Evolutionary conservation across 2,329 filamentous ascomycete genomes (phyloP), one percentile per base, ranked within the genome.

Genomic region (Hypoxylon sp.): DNA sequence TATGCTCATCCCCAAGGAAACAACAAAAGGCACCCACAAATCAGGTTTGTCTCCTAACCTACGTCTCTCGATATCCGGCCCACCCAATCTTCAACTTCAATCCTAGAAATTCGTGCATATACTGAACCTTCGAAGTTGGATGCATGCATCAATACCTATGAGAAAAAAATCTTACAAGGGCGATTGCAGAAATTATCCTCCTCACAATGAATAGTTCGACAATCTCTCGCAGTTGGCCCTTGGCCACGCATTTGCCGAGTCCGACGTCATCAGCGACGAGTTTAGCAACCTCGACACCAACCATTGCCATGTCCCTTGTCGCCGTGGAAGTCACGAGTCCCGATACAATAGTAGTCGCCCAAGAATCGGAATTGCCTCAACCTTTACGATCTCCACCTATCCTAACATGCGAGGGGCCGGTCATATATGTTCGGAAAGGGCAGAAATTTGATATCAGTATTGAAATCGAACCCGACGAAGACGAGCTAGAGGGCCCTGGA

Each of bases 261-360:
- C 17, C 39, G 11, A n/a, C 19, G 24, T 42, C 53, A 33, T 29
- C 37, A 57, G 3, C 54, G 10, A 44, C n/a, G 13, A 35, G n/a
- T 24, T 42, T 33, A 35, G 14, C 6, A 24, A 5, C 14, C 29
- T 42, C n/a, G 1, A 42, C 33, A 14, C 13, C 4, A n/a, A 39
- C 3, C 1, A 13, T 59, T 22, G 29, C 14, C 9, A 29, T 59
- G 9, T 39, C 42, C 5, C n/a, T 51, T 29, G 33, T 51, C 14
- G 46, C 35, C 1, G 19, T 22, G 14, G 57, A 59, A 29, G 46
- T 59, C 22, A 51, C 57, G n/a, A 59, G 57, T 9, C 57, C 57
- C 2, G 29, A 51, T 14, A 59, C 57, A 1, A 51, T 59, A 8
- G 46, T 59, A 9, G 57, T 42, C 22, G 57, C 57, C 10, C 3